Evolutionary conservation across 1,284 basidiomycete species (phyloP).

Genomic region (Apiotrichum sp.): DNA sequence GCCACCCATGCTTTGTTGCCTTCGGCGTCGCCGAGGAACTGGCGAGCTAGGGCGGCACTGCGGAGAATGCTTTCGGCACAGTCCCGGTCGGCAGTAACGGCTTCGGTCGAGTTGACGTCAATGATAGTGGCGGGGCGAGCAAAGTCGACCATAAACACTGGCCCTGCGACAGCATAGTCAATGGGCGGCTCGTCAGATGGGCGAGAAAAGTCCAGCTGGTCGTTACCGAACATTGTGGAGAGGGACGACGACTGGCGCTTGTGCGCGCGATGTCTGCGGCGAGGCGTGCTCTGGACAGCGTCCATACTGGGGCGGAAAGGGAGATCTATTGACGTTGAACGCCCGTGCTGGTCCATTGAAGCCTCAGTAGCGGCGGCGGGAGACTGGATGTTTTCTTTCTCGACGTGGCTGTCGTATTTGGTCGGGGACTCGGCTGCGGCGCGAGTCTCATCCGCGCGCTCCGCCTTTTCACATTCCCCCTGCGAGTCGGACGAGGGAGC

Average conservation of each 20-base stretch:
- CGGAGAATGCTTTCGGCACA: background rate
- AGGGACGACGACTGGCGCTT: background rate
- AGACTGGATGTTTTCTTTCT: too few relatives aligned
- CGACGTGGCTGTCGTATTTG: too few relatives aligned
- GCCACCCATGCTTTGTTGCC: background rate
- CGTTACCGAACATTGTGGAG: background rate
- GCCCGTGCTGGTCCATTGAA: background rate
- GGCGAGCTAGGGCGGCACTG: conserved; percentile 1
- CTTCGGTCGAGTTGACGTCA: background rate
- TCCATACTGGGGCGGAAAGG: conserved; percentile 1
- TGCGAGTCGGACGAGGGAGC: too few relatives aligned
- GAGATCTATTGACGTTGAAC: background rate
- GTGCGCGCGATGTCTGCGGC: background rate
- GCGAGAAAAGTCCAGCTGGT: background rate
- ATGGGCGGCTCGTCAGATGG: background rate
- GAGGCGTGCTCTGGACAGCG: background rate
- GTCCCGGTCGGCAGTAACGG: background rate
- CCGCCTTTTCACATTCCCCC: too few relatives aligned
- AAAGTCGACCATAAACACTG: background rate
- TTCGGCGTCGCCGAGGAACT: background rate
- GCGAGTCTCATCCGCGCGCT: too few relatives aligned
- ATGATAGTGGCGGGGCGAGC: background rate
- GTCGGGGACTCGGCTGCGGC: too few relatives aligned
- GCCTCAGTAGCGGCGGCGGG: background rate
- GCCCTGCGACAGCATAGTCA: background rate